phyloP scores from a whole-genome alignment of 306 rosid species.

The Ormosia semicastrata region DNA sequence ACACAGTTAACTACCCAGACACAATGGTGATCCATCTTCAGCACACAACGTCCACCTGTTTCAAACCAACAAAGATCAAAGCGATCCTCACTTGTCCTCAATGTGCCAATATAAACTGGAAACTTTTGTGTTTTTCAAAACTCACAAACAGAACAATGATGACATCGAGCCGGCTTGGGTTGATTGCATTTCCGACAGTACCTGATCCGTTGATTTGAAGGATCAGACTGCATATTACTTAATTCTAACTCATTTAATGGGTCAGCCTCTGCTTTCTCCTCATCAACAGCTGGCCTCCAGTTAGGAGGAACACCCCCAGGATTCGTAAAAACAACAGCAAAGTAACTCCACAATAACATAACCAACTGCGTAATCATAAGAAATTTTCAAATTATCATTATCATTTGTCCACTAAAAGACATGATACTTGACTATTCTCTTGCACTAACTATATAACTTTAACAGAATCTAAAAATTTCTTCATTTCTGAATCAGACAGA shows the following conservation, averaged over 20 bases:
- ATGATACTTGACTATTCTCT: background rate
- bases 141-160: conserved; percentile 99
- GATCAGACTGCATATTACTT: conserved; percentile 44
- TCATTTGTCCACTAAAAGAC: conserved; percentile 8
- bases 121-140: conserved; percentile 1
- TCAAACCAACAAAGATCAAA: conserved; percentile 20
- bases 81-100: background rate
- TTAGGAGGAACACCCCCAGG: conserved; percentile 91
- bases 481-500: background rate
- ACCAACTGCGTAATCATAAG: conserved; percentile 61
- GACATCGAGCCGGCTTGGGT: conserved; percentile 89
- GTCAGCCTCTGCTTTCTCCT: conserved; percentile 90
- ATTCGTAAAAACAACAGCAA: conserved; percentile 90
- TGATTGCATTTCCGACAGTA: conserved; percentile 88
- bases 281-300: conserved; percentile 89
- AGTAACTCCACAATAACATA: conserved; percentile 98
- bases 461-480: background rate
- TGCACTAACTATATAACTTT: background rate
- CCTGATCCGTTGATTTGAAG: conserved; percentile 60
- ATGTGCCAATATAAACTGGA: background rate
- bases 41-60: conserved; percentile 95
- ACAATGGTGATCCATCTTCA: conserved; percentile 99
- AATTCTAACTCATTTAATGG: conserved; percentile 72
- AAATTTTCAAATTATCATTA: conserved; percentile 17
- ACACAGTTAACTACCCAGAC: conserved; percentile 99